These are phyloP conservation scores for Ophioceras dolichostomum DNA, from an alignment of 2,329 filamentous ascomycete species.

Conservation along the genomic window DNA sequence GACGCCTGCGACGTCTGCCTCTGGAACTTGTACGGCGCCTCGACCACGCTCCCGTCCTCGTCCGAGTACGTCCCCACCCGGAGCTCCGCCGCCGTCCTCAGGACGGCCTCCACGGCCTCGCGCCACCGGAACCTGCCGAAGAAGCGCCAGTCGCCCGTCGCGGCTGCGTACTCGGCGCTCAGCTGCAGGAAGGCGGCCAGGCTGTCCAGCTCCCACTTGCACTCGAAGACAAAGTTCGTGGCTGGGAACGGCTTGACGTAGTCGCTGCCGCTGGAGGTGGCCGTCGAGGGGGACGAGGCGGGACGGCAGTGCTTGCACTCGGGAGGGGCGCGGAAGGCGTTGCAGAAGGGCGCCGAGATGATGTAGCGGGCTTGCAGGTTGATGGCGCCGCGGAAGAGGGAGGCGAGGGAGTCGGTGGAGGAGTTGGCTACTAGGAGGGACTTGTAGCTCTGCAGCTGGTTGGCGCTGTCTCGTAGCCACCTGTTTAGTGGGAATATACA, in stretches of 20 bases:
- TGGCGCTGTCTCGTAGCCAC: constrained; percentile 67
- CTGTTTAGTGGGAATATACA: constrained; percentile 31
- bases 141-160: constrained; percentile 52
- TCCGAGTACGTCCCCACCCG: constrained; percentile 50
- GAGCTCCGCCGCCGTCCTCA: constrained; percentile 52
- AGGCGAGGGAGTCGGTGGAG: constrained; percentile 41
- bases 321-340: constrained; percentile 67
- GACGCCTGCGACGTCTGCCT: constrained; percentile 54
- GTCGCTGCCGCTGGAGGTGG: constrained; percentile 7
- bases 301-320: too few species aligned
- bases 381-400: constrained; percentile 50
- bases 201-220: constrained; percentile 77
- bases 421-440: constrained; percentile 37
- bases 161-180: constrained; percentile 57
- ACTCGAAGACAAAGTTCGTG: constrained; percentile 60
- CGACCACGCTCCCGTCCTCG: constrained; percentile 35
- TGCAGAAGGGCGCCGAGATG: constrained; percentile 60
- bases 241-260: constrained; percentile 32
- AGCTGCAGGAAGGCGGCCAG: constrained; percentile 65
- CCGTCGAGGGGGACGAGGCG: constrained; percentile 24
- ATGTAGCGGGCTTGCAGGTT: constrained; percentile 53
- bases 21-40: constrained; percentile 55
- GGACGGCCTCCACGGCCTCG: constrained; percentile 49
- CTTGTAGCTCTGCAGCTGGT: constrained; percentile 53
- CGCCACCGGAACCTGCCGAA: constrained; percentile 60